Evolutionary conservation across 1,139 yeast species (phyloP).

Genomic region (Kodamaea ohmeri): DNA sequence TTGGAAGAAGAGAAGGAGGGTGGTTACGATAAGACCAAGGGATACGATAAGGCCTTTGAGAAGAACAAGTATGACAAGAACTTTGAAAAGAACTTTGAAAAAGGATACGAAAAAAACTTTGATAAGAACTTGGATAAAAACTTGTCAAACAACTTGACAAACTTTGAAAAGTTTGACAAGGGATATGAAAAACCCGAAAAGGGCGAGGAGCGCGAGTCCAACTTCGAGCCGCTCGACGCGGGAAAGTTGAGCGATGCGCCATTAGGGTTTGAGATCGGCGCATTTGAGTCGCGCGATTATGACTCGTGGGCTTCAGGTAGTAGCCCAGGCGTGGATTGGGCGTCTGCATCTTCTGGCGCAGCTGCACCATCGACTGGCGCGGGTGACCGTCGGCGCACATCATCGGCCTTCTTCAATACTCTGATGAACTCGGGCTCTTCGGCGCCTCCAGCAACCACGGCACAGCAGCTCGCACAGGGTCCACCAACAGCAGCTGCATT

Average conservation of each 20-base stretch:
- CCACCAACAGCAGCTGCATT: slow-evolving; percentile 19
- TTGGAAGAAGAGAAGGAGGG: slow-evolving; percentile 57
- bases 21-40: slow-evolving; percentile 40
- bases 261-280: background rate
- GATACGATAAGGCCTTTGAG: too few species aligned
- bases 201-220: background rate
- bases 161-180: background rate
- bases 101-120: background rate
- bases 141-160: background rate
- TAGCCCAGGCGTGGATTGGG: slow-evolving; percentile 5
- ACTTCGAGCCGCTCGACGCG: too few species aligned
- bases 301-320: slow-evolving; percentile 2
- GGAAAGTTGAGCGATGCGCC: too few species aligned
- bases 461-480: slow-evolving; percentile 13
- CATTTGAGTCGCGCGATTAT: slow-evolving; percentile 1
- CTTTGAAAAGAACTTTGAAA: background rate
- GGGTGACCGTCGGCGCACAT: slow-evolving; percentile 32
- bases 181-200: too few species aligned
- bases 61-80: slow-evolving; percentile 1
- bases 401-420: slow-evolving; percentile 30
- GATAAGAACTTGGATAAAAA: background rate
- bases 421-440: slow-evolving; percentile 8
- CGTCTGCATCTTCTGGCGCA: background rate
- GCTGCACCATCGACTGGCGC: slow-evolving; percentile 5
- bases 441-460: background rate